Conservation (phyloP, 768 basidiomycete species). For the Lactarius evosmus region DNA sequence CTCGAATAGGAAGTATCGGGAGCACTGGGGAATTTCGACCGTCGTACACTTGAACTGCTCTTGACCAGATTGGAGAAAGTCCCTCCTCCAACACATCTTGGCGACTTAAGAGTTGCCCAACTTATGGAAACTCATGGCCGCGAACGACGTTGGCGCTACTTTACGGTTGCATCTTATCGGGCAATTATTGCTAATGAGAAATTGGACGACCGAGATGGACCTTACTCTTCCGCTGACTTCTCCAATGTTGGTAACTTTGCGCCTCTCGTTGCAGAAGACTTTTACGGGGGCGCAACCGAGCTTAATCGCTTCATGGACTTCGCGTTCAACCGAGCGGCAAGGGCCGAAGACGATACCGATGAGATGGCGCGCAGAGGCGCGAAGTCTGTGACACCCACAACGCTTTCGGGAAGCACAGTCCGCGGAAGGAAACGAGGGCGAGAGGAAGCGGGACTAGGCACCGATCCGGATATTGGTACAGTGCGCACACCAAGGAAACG, state of each 20-base stretch:
- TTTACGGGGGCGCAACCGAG: slow-evolving; percentile 48
- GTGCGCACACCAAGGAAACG: slow-evolving; percentile 36
- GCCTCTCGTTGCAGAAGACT: slow-evolving; percentile 43
- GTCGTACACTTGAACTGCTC: slow-evolving; percentile 79
- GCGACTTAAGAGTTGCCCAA: slow-evolving; percentile 64
- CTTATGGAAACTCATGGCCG: slow-evolving; percentile 81
- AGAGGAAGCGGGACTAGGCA: slow-evolving; percentile 31
- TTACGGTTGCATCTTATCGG: slow-evolving; percentile 67
- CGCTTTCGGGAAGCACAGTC: slow-evolving; percentile 32
- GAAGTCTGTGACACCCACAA: slow-evolving; percentile 22
- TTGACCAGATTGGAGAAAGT: slow-evolving; percentile 63
- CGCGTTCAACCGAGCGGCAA: slow-evolving; percentile 37
- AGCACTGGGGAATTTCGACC: slow-evolving; percentile 67
- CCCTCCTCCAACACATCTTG: slow-evolving; percentile 66
- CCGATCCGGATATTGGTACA: background rate
- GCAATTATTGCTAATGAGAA: slow-evolving; percentile 60
- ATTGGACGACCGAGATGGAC: slow-evolving; percentile 49
- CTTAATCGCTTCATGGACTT: slow-evolving; percentile 49
- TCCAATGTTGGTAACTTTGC: slow-evolving; percentile 54
- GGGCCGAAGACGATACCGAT: slow-evolving; percentile 2
- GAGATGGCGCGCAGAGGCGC: slow-evolving; percentile 26
- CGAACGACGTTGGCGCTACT: slow-evolving; percentile 85
- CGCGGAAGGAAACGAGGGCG: slow-evolving; percentile 37
- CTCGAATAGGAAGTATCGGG: slow-evolving; percentile 55
- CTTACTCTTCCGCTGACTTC: slow-evolving; percentile 47